These are phyloP conservation scores for Colletotrichum sp. DNA, from an alignment of 2,329 filamentous ascomycete genomes.

Conservation along the genomic window DNA sequence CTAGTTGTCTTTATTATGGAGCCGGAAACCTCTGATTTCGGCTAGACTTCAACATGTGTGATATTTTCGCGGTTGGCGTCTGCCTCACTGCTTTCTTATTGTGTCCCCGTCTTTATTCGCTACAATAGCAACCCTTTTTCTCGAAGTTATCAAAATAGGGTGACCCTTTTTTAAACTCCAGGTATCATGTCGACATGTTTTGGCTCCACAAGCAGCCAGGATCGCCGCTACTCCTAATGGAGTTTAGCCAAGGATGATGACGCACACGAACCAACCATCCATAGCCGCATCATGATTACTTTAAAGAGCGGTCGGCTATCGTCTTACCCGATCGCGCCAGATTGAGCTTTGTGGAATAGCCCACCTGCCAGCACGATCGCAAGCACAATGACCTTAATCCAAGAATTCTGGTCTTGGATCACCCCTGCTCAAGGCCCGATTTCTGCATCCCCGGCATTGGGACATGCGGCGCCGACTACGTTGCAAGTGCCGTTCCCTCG, in stretches of 20 bases:
- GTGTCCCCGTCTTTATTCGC: background rate
- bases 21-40: background rate
- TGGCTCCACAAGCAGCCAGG: background rate
- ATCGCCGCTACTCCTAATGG: background rate
- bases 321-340: background rate
- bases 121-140: background rate
- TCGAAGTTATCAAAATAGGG: background rate
- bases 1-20: background rate
- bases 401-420: conserved; percentile 5
- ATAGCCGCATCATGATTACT: background rate
- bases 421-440: background rate
- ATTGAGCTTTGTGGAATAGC: background rate
- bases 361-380: background rate
- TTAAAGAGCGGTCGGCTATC: background rate
- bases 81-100: background rate
- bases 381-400: background rate
- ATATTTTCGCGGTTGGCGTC: background rate
- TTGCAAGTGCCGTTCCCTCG: conserved; percentile 49
- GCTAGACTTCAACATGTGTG: background rate
- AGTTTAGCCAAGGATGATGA: background rate
- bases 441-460: background rate
- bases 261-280: background rate
- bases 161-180: background rate
- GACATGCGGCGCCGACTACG: background rate
- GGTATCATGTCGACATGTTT: background rate